Conservation (phyloP, 768 basidiomycete species). For the Collybia mongolica region DNA sequence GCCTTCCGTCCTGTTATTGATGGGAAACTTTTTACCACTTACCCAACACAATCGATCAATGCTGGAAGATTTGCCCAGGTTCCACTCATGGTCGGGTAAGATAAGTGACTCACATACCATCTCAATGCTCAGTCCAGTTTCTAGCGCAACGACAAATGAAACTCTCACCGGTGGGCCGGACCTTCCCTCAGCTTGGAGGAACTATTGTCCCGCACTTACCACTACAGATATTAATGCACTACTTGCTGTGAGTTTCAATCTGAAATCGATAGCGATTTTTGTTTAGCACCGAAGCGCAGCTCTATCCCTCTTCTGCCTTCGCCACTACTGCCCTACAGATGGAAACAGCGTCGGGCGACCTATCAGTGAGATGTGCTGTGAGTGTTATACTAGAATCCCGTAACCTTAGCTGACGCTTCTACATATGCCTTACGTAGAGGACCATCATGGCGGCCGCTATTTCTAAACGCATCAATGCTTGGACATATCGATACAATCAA, state of each 20-base stretch:
- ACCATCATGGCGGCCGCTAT: slow-evolving; percentile 45
- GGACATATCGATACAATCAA: slow-evolving; percentile 63
- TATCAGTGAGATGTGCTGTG: slow-evolving; percentile 51
- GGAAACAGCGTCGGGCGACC: slow-evolving; percentile 50
- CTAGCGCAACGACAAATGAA: slow-evolving; percentile 57
- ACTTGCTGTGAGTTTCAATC: slow-evolving; percentile 20
- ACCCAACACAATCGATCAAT: slow-evolving; percentile 45
- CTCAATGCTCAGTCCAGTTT: background rate
- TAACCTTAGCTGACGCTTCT: background rate
- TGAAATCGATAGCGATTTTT: background rate
- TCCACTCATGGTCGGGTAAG: slow-evolving; percentile 59
- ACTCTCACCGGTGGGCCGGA: slow-evolving; percentile 43
- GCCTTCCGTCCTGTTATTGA: slow-evolving; percentile 56
- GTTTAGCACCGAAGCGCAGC: slow-evolving; percentile 17
- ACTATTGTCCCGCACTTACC: slow-evolving; percentile 45
- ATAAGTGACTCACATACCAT: background rate
- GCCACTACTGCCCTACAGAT: slow-evolving; percentile 37
- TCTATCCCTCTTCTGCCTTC: slow-evolving; percentile 44
- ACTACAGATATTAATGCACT: slow-evolving; percentile 36
- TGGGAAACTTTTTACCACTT: slow-evolving; percentile 46
- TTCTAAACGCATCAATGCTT: slow-evolving; percentile 32
- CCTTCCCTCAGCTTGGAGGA: slow-evolving; percentile 33
- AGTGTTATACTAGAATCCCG: slow-evolving; percentile 18
- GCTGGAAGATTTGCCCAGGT: slow-evolving; percentile 46
- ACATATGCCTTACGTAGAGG: slow-evolving; percentile 24